Base-by-base conservation (phyloP, 2,329 filamentous ascomycete species). In the Blastomyces parvus region DNA sequence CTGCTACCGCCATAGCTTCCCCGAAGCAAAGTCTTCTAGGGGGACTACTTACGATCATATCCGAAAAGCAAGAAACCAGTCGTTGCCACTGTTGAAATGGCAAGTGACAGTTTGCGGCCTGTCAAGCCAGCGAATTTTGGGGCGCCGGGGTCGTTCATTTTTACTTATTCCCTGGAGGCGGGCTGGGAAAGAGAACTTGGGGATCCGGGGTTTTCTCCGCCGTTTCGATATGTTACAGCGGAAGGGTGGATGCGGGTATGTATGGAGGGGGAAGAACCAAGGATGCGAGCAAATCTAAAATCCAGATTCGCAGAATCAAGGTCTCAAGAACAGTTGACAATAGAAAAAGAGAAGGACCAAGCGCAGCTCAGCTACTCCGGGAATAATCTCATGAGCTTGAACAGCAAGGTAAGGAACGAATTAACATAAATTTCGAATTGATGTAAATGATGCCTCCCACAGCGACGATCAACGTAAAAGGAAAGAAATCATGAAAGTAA, bases 51-150 rank as follows among this genome's bases (percentile, higher is more conserved):
- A 75, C 72, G 82, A 64, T 84, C 81, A 67, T 83, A 84, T 53
- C 81, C 82, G 64, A 84, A 83, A 22, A 84, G 79, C 17, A 84
- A 72, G 73, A 86, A 85, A 3, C 82, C 83, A 7, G 80, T 84
- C 2, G 83, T 85, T 9, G 83, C 83, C 44, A 88, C 80, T n/a
- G 81, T 80, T 1, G 86, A 86, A 57, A 88, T 80, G 48, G 81
- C 76, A 65, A 86, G 68, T 22, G 81, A 83, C 61, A 88, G 78
- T 46, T 76, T 77, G 67, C 77, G 79, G 71, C 86, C 86, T 44
- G 81, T 82, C 64, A 87, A 77, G 73, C 85, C 85, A 71, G 83
- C 81, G 70, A 80, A 87, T 22, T 70, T 80, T 67, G 82, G 79
- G 30, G 48, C 59, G n/a, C 22, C 22, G 44, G 50, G 48, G 38